phyloP scores from a whole-genome alignment of 2,329 filamentous ascomycete species.

The Aspergillus glaucus region DNA sequence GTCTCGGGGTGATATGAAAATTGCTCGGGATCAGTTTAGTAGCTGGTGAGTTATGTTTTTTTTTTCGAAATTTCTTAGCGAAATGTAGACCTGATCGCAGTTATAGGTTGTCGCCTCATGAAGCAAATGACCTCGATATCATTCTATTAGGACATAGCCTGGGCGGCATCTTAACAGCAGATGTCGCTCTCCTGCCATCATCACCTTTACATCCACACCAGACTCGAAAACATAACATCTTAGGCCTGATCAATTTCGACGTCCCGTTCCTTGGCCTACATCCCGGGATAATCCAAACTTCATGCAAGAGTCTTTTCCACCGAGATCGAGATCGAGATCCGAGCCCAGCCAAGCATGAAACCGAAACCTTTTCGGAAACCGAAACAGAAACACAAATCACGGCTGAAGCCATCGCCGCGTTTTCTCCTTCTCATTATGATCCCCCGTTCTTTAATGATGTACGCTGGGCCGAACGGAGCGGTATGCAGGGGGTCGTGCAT shows the following conservation, averaged over 20 bases:
- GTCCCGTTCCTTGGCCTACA: slow-evolving; percentile 84
- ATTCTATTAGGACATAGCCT: slow-evolving; percentile 84
- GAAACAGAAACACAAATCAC: slow-evolving; percentile 9
- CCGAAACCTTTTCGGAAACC: slow-evolving; percentile 8
- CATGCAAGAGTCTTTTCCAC: background rate
- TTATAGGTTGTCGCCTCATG: slow-evolving; percentile 65
- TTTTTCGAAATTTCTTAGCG: background rate
- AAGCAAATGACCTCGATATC: slow-evolving; percentile 67
- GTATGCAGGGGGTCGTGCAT: slow-evolving; percentile 57
- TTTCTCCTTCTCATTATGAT: slow-evolving; percentile 61
- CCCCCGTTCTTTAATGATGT: slow-evolving; percentile 71
- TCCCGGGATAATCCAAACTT: slow-evolving; percentile 72
- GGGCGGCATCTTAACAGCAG: slow-evolving; percentile 76
- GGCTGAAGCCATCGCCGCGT: slow-evolving; percentile 12
- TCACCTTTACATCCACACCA: background rate
- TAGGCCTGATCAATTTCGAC: slow-evolving; percentile 78
- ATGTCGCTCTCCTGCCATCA: slow-evolving; percentile 58
- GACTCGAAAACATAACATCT: slow-evolving; percentile 58
- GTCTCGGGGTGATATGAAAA: slow-evolving; percentile 43
- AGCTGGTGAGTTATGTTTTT: slow-evolving; percentile 51
- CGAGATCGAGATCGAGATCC: slow-evolving; percentile 1
- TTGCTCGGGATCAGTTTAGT: slow-evolving; percentile 77
- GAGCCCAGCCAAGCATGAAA: slow-evolving; percentile 10
- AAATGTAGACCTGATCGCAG: background rate
- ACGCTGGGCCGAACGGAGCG: slow-evolving; percentile 60